Conservation (phyloP, 352 stramenopile species). For the Pythium periplocum region DNA sequence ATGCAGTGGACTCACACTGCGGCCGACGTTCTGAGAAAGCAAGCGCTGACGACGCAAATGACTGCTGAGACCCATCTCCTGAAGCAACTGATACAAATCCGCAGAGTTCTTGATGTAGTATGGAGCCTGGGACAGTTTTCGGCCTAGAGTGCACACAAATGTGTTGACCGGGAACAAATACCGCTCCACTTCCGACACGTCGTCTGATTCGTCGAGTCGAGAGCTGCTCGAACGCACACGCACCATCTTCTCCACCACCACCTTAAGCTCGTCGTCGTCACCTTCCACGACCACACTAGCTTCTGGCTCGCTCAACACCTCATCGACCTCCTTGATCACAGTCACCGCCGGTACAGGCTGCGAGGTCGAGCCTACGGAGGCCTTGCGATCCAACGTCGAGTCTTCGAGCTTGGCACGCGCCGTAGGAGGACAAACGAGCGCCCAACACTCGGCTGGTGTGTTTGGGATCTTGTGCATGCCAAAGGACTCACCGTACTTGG, state of each 20-base stretch:
- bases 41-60: constrained; percentile 70
- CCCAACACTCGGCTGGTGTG: constrained; percentile 71
- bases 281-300: neutral
- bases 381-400: constrained; percentile 11
- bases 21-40: constrained; percentile 35
- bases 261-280: constrained; percentile 13
- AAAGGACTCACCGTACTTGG: constrained; percentile 77
- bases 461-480: constrained; percentile 66
- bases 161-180: constrained; percentile 81
- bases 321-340: neutral
- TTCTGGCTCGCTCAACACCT: neutral
- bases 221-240: no score
- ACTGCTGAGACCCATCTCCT: constrained; percentile 82
- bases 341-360: neutral
- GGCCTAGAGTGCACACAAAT: constrained; percentile 78
- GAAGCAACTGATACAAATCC: constrained; percentile 76
- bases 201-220: constrained; percentile 21
- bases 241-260: no score
- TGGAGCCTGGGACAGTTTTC: constrained; percentile 76
- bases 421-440: constrained; percentile 60
- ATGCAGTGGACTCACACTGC: constrained; percentile 5
- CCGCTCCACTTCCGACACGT: constrained; percentile 29
- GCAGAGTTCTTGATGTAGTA: constrained; percentile 88
- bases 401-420: constrained; percentile 62
- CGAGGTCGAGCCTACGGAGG: constrained; percentile 1